phyloP scores from a whole-genome alignment of 2,329 filamentous ascomycete species.

The Hypoxylon sp. region DNA sequence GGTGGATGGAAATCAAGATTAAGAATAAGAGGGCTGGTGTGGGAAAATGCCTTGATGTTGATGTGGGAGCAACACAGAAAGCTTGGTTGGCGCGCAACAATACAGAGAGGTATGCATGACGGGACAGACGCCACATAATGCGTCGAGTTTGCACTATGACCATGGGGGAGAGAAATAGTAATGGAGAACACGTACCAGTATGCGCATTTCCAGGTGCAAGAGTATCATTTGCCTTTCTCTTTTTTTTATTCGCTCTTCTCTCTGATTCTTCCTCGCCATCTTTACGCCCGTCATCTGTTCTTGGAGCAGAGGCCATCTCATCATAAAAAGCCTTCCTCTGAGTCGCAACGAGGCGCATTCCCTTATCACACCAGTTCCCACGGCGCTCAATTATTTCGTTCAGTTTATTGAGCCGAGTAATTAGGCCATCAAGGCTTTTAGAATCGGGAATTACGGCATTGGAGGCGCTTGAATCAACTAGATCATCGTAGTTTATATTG shows the following conservation, averaged over 20 bases:
- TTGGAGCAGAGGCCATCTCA: slow-evolving; percentile 62
- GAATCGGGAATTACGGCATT: slow-evolving; percentile 73
- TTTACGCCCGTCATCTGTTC: slow-evolving; percentile 66
- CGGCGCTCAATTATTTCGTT: slow-evolving; percentile 77
- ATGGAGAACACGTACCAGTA: slow-evolving; percentile 46
- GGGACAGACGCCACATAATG: slow-evolving; percentile 1
- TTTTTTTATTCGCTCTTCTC: slow-evolving; percentile 78
- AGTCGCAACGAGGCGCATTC: slow-evolving; percentile 78
- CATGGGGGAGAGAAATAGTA: neutral
- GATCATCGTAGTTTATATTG: slow-evolving; percentile 76
- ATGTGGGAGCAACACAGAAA: neutral
- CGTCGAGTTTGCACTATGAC: neutral
- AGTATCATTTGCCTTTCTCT: slow-evolving; percentile 78
- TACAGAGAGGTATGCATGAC: neutral
- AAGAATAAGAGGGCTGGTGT: neutral
- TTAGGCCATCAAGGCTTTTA: slow-evolving; percentile 74
- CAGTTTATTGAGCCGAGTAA: slow-evolving; percentile 74
- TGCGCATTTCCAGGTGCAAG: slow-evolving; percentile 68
- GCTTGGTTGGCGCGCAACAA: neutral
- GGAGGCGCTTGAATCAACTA: slow-evolving; percentile 74
- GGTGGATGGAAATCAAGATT: neutral
- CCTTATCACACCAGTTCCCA: slow-evolving; percentile 77
- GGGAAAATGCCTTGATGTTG: neutral
- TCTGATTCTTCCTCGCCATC: slow-evolving; percentile 65
- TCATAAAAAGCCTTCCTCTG: slow-evolving; percentile 74